A percentile compares a stretch with the other conserved stretches of the same genome.
These are phyloP conservation scores for Exsudoporus frostii DNA, from an alignment of 768 basidiomycete genomes.

Conservation along the genomic window DNA sequence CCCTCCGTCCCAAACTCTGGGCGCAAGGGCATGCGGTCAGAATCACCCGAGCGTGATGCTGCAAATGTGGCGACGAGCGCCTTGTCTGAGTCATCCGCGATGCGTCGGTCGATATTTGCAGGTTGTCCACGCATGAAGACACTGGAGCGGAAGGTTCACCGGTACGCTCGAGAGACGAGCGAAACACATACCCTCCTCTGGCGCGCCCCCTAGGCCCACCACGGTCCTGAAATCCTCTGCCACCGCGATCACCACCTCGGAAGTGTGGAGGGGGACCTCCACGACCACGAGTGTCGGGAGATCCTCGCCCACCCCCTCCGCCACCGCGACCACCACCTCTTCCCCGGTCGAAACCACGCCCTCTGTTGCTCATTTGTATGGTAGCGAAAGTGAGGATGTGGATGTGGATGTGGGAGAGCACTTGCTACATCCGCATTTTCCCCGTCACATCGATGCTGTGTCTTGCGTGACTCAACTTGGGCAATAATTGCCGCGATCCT, in stretches of 20 bases:
- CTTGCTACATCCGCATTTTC: background rate
- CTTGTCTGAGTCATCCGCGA: constrained; percentile 41
- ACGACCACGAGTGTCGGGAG: constrained; percentile 24
- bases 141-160: constrained; percentile 22
- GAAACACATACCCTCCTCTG: constrained; percentile 38
- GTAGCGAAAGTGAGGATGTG: background rate
- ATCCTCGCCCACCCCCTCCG: constrained; percentile 34
- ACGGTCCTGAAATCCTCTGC: constrained; percentile 29
- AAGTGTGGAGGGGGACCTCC: constrained; percentile 24
- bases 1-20: constrained; percentile 47
- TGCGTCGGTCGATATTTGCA: constrained; percentile 56
- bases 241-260: constrained; percentile 31
- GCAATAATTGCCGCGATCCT: constrained; percentile 8
- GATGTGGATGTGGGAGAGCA: background rate
- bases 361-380: constrained; percentile 35
- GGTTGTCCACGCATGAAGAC: constrained; percentile 37
- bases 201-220: constrained; percentile 29
- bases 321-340: constrained; percentile 36
- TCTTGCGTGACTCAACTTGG: constrained; percentile 2
- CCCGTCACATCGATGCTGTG: constrained; percentile 23
- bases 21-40: constrained; percentile 41
- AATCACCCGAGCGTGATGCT: constrained; percentile 16
- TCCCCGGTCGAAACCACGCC: constrained; percentile 40
- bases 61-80: constrained; percentile 38
- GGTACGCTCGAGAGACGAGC: background rate